These are phyloP conservation scores for Platismatia glauca DNA, from an alignment of 495 filamentous ascomycete species.

Conservation along the genomic window DNA sequence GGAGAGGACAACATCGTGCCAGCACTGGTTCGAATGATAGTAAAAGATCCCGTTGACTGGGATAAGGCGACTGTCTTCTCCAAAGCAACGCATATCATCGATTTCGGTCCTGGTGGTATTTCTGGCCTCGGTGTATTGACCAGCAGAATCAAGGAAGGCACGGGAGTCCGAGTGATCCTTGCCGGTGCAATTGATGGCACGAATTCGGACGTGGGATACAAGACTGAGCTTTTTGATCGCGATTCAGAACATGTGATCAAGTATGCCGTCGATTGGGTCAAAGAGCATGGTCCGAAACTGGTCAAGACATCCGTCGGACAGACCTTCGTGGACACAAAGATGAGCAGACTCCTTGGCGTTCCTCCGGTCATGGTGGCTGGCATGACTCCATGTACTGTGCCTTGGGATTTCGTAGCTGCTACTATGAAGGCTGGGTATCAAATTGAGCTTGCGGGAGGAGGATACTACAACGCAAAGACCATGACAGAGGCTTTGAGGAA, in stretches of 20 bases:
- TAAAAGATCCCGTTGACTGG: conserved; percentile 86
- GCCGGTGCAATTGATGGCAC: conserved; percentile 86
- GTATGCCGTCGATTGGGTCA: conserved; percentile 96
- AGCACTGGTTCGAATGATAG: conserved; percentile 82
- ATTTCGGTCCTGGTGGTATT: conserved; percentile 93
- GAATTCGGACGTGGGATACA: conserved; percentile 86
- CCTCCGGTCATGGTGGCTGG: conserved; percentile 89
- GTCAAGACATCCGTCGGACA: conserved; percentile 77
- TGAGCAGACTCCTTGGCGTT: conserved; percentile 83
- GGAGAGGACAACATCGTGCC: conserved; percentile 64
- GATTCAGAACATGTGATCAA: conserved; percentile 88
- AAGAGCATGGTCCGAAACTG: conserved; percentile 82
- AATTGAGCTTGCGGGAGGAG: conserved; percentile 82
- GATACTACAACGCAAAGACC: conserved; percentile 84
- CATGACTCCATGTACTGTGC: conserved; percentile 91
- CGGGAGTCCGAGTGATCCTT: conserved; percentile 88
- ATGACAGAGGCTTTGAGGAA: conserved; percentile 85
- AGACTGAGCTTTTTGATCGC: conserved; percentile 91
- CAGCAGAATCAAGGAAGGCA: conserved; percentile 96
- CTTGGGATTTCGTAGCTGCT: conserved; percentile 93
- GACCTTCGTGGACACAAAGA: conserved; percentile 94
- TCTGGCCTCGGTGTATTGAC: conserved; percentile 95
- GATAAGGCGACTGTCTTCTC: conserved; percentile 86
- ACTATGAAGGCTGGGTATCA: conserved; percentile 94
- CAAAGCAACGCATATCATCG: conserved; percentile 81